Percentiles rank a stretch among this genome's conserved stretches.
Conservation (phyloP, 139 green algal genomes). For the Picochlorum sp. region DNA sequence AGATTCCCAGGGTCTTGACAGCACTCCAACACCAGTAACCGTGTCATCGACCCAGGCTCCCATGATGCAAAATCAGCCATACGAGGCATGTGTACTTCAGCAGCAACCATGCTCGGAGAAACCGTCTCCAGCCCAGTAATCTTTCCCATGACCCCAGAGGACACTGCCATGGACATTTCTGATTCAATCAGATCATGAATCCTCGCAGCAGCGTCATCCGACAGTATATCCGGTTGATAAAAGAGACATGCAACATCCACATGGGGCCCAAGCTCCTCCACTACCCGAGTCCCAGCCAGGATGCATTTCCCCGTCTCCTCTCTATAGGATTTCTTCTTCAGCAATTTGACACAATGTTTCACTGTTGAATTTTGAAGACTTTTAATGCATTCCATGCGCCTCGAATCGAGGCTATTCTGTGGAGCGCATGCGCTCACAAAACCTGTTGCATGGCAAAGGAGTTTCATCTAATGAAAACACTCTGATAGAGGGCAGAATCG, state of each 20-base stretch:
- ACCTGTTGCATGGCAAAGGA: too few relatives aligned
- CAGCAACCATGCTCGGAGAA: conserved; percentile 16
- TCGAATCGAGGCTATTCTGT: background rate
- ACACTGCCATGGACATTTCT: conserved; percentile 24
- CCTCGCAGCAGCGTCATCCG: conserved; percentile 7
- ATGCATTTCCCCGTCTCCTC: conserved; percentile 28
- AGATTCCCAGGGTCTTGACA: conserved; percentile 51
- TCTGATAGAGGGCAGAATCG: too few relatives aligned
- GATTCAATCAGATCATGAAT: conserved; percentile 6
- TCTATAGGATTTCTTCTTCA: conserved; percentile 35
- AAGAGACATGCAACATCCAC: conserved; percentile 11
- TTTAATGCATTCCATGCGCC: background rate
- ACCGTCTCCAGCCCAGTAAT: conserved; percentile 47
- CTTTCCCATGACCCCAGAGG: conserved; percentile 48
- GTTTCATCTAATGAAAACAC: too few relatives aligned
- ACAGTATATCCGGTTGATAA: background rate
- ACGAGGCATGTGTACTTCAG: conserved; percentile 33
- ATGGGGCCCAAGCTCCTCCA: conserved; percentile 38
- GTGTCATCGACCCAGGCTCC: conserved; percentile 11
- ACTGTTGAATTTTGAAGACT: conserved; percentile 26
- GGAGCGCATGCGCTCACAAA: too few relatives aligned
- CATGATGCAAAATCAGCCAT: conserved; percentile 15
- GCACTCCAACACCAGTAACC: conserved; percentile 61
- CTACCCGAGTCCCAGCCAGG: conserved; percentile 32
- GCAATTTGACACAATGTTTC: conserved; percentile 63